Conservation (phyloP, 768 basidiomycete species). For the Tubosaeta sp. region DNA sequence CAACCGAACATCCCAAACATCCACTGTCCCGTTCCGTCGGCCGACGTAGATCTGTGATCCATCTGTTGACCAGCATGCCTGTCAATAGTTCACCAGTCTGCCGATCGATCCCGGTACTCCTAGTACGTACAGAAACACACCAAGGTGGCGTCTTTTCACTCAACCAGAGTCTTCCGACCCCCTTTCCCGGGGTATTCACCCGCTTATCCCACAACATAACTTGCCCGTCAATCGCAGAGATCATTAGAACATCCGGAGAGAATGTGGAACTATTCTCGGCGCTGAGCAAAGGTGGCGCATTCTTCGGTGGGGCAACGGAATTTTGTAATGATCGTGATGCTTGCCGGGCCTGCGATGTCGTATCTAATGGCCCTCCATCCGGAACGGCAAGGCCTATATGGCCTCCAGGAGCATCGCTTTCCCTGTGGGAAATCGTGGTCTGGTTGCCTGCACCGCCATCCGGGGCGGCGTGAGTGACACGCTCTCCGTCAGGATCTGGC, state of each 20-base stretch:
- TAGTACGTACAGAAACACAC: slow-evolving; percentile 80
- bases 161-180: slow-evolving; percentile 83
- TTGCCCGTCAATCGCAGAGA: slow-evolving; percentile 88
- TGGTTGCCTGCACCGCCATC: slow-evolving; percentile 17
- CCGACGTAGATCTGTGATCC: slow-evolving; percentile 89
- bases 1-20: slow-evolving; percentile 92
- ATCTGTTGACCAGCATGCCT: slow-evolving; percentile 95
- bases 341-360: slow-evolving; percentile 20
- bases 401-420: slow-evolving; percentile 6
- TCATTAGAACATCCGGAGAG: slow-evolving; percentile 83
- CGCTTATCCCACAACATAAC: slow-evolving; percentile 89
- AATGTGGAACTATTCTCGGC: slow-evolving; percentile 53
- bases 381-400: slow-evolving; percentile 27
- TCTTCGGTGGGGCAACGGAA: slow-evolving; percentile 58
- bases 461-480: slow-evolving; percentile 17
- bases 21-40: slow-evolving; percentile 83
- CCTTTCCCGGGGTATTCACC: slow-evolving; percentile 54
- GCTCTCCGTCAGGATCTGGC: slow-evolving; percentile 55
- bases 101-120: slow-evolving; percentile 1
- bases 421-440: slow-evolving; percentile 13
- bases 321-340: slow-evolving; percentile 27
- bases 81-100: slow-evolving; percentile 7
- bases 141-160: slow-evolving; percentile 92
- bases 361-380: slow-evolving; percentile 22
- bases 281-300: slow-evolving; percentile 72